Evolutionary conservation across 2,329 filamentous ascomycete species (phyloP).

Genomic region (Geosmithia morbida): DNA sequence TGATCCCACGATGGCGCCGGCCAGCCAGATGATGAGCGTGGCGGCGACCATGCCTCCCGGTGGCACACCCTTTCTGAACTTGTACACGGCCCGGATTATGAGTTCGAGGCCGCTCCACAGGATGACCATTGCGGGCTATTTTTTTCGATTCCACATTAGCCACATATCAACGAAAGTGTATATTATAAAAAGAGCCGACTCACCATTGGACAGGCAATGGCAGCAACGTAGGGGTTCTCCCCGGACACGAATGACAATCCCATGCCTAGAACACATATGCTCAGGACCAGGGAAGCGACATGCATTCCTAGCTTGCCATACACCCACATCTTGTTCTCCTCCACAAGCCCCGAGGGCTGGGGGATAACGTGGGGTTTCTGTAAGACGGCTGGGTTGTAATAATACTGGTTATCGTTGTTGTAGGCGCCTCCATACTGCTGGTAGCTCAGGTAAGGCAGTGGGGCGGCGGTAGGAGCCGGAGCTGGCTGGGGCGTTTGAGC

Average conservation of each 20-base stretch:
- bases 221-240: constrained; percentile 3
- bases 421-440: constrained; percentile 2
- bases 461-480: constrained; percentile 11
- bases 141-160: neutral
- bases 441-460: constrained; percentile 8
- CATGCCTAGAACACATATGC: constrained; percentile 13
- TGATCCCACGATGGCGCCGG: constrained; percentile 11
- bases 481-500: constrained; percentile 3
- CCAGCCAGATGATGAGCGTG: constrained; percentile 25
- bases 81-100: constrained; percentile 18
- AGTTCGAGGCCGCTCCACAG: constrained; percentile 24
- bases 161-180: too few relatives aligned
- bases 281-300: constrained; percentile 9
- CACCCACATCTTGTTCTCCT: constrained; percentile 10
- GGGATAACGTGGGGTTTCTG: constrained; percentile 3
- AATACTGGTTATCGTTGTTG: constrained; percentile 1
- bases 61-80: constrained; percentile 19
- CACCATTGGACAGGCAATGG: constrained; percentile 4
- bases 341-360: constrained; percentile 5
- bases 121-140: constrained; percentile 18
- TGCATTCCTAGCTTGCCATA: constrained; percentile 16
- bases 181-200: neutral
- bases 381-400: constrained; percentile 1
- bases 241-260: constrained; percentile 9
- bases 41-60: constrained; percentile 27